Percentiles rank a stretch among this genome's conserved stretches.
Conservation (phyloP, 805 yeast genomes). For the Barnettozyma salicaria region DNA sequence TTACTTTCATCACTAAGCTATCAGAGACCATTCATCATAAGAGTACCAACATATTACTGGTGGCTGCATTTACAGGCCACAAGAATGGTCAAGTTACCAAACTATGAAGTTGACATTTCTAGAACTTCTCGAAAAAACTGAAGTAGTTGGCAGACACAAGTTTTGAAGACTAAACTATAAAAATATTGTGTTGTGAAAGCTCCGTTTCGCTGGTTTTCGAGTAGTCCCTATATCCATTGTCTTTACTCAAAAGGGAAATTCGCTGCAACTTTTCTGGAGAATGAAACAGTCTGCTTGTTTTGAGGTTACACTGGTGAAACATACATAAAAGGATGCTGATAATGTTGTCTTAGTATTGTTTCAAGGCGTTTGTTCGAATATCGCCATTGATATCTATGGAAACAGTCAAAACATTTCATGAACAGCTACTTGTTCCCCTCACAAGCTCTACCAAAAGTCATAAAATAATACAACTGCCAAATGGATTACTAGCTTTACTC, state of each 20-base stretch:
- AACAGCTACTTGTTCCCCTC: conserved; percentile 29
- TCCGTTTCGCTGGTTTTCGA: too few species aligned
- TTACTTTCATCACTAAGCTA: too few species aligned
- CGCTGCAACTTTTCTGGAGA: background rate
- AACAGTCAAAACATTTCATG: conserved; percentile 16
- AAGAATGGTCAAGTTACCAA: too few species aligned
- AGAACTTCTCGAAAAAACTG: too few species aligned
- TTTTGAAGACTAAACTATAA: too few species aligned
- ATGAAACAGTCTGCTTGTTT: background rate
- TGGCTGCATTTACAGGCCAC: too few species aligned
- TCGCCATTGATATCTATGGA: too few species aligned
- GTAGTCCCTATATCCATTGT: conserved; percentile 8
- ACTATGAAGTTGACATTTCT: too few species aligned
- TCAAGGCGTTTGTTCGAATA: background rate
- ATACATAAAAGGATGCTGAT: background rate
- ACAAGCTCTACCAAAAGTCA: conserved; percentile 35
- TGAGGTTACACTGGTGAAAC: background rate
- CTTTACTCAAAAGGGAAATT: conserved; percentile 11
- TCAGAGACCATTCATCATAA: too few species aligned
- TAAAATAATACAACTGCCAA: conserved; percentile 46
- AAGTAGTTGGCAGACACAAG: too few species aligned
- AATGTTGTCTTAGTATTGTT: background rate
- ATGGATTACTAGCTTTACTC: conserved; percentile 62
- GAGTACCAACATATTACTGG: too few species aligned
- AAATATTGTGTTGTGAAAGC: background rate